Percentiles rank a stretch among this genome's conserved stretches.
phyloP scores from a whole-genome alignment of 139 green algal species.

The Micromonas pusilla region DNA sequence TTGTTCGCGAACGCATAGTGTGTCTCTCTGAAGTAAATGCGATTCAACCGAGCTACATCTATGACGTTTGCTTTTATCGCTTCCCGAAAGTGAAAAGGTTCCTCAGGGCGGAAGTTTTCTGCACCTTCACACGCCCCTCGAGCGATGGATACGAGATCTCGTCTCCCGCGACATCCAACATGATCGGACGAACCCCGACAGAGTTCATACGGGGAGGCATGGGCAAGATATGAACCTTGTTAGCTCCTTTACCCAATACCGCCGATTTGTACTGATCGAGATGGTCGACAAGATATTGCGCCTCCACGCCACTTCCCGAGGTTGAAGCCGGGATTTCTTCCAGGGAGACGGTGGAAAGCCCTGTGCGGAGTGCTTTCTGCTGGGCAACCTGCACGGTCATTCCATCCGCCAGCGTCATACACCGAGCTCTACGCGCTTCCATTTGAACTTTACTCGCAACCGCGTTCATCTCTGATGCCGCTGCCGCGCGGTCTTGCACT shows the following conservation, averaged over 20 bases:
- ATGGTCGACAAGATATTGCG: conserved; percentile 49
- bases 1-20: too few species aligned
- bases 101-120: neutral
- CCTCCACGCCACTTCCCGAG: conserved; percentile 23
- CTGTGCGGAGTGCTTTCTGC: neutral
- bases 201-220: neutral
- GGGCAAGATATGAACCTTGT: neutral
- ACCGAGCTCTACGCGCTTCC: too few species aligned
- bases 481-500: conserved; percentile 35
- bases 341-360: neutral
- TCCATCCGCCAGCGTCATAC: too few species aligned
- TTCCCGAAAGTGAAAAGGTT: neutral
- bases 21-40: conserved; percentile 38
- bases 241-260: conserved; percentile 34
- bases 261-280: conserved; percentile 47
- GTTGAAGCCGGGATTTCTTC: neutral
- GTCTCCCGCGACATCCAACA: neutral
- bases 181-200: neutral
- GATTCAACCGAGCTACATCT: neutral
- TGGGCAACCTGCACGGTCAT: too few species aligned
- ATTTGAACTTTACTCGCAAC: neutral
- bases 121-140: neutral
- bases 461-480: neutral
- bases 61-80: neutral
- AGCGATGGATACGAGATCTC: neutral